Evolutionary conservation across 2,329 filamentous ascomycete species (phyloP).

Genomic region (Alternaria infectoria): DNA sequence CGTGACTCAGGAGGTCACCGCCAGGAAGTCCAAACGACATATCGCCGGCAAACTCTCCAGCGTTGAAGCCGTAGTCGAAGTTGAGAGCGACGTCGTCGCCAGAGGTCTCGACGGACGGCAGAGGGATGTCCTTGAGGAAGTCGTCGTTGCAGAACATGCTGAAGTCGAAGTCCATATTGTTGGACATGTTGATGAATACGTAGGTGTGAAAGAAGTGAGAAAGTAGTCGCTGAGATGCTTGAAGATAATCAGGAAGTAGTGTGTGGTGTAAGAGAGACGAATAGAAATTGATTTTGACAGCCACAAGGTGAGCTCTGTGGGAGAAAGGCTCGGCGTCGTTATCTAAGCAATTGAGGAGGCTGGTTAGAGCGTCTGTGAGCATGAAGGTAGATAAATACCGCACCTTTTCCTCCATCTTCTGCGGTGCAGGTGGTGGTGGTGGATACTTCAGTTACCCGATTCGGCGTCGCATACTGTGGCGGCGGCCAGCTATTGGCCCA

Average conservation of each 20-base stretch:
- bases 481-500: background rate
- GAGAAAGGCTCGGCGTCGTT: background rate
- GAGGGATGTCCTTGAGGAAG: background rate
- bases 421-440: background rate
- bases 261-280: background rate
- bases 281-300: background rate
- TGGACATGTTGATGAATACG: background rate
- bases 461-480: background rate
- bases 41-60: background rate
- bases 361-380: background rate
- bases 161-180: background rate
- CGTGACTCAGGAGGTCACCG: background rate
- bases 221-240: background rate
- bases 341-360: slow-evolving; percentile 2
- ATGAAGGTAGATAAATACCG: background rate
- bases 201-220: background rate
- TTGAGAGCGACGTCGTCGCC: background rate
- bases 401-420: background rate
- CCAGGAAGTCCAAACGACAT: background rate
- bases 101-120: background rate
- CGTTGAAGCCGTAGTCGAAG: background rate
- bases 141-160: background rate
- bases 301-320: background rate
- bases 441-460: background rate
- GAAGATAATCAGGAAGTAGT: background rate